Conservation (phyloP, 164 flowering plant species). For the Magnolia sinica region DNA sequence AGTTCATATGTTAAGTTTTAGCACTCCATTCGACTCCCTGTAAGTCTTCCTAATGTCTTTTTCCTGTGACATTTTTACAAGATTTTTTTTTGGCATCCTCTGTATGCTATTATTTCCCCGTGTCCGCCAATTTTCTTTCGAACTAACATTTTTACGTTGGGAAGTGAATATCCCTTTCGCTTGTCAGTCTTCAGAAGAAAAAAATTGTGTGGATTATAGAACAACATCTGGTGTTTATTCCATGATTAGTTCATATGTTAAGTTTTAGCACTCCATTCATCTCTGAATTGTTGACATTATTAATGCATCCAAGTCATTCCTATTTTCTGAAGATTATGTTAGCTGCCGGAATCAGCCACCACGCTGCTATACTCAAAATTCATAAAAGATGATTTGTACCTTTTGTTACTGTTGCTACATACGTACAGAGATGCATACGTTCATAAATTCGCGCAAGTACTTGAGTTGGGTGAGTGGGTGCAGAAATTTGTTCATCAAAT, state of each 20-base stretch:
- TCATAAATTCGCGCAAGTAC: background rate
- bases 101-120: background rate
- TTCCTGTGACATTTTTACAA: constrained; percentile 2
- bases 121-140: background rate
- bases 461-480: background rate
- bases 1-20: background rate
- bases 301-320: background rate
- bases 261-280: background rate
- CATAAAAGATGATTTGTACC: background rate
- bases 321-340: background rate
- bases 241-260: background rate
- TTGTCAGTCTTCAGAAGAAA: too few species aligned
- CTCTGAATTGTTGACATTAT: background rate
- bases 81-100: background rate
- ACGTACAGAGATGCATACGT: background rate
- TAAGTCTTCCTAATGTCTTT: constrained; percentile 30
- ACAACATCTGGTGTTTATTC: too few species aligned
- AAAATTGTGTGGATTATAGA: too few species aligned
- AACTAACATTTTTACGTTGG: background rate
- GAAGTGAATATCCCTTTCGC: too few species aligned
- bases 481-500: background rate
- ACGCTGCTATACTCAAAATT: background rate
- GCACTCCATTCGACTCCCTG: constrained; percentile 54
- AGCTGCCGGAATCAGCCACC: background rate
- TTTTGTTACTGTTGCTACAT: background rate